A percentile compares a stretch with the other conserved stretches of the same genome.
Evolutionary conservation across 1,139 yeast species (phyloP).

Genomic region (Wickerhamiella pararugosa): DNA sequence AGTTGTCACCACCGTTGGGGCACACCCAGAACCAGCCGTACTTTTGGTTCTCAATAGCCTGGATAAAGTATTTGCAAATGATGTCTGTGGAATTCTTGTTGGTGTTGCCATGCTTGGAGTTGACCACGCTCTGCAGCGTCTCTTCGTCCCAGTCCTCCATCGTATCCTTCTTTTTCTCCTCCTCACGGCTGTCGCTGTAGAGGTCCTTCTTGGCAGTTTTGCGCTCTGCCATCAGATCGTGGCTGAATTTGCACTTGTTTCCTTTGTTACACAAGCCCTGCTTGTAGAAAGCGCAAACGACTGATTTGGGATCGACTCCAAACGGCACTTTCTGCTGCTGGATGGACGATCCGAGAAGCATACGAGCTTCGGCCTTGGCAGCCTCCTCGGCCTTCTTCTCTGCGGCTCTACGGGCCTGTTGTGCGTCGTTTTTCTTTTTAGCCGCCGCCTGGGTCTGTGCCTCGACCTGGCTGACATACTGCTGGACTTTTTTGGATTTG

Average conservation of each 20-base stretch:
- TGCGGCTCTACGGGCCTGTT: constrained; percentile 56
- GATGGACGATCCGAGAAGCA: constrained; percentile 49
- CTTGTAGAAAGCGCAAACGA: constrained; percentile 81
- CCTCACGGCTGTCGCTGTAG: constrained; percentile 71
- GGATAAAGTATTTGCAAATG: constrained; percentile 86
- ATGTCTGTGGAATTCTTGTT: constrained; percentile 79
- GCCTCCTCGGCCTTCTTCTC: constrained; percentile 87
- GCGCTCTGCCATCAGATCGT: constrained; percentile 74
- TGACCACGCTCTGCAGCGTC: constrained; percentile 70
- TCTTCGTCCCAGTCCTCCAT: constrained; percentile 98
- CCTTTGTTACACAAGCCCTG: constrained; percentile 87
- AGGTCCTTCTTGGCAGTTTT: constrained; percentile 83
- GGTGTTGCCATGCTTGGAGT: constrained; percentile 88
- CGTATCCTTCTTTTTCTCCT: constrained; percentile 60
- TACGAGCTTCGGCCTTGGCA: constrained; percentile 77
- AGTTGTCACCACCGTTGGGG: constrained; percentile 84
- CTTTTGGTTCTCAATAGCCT: constrained; percentile 93
- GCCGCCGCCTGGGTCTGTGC: constrained; percentile 37
- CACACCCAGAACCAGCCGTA: constrained; percentile 99
- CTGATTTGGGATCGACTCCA: constrained; percentile 95
- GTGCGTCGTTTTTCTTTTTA: constrained; percentile 62
- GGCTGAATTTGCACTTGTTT: constrained; percentile 83
- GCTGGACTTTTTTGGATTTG: constrained; percentile 84
- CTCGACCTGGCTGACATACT: constrained; percentile 63
- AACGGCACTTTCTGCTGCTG: constrained; percentile 81